Evolutionary conservation across 164 flowering plant species (phyloP), one percentile per base, ranked within the genome.

Genomic region (Macadamia integrifolia): DNA sequence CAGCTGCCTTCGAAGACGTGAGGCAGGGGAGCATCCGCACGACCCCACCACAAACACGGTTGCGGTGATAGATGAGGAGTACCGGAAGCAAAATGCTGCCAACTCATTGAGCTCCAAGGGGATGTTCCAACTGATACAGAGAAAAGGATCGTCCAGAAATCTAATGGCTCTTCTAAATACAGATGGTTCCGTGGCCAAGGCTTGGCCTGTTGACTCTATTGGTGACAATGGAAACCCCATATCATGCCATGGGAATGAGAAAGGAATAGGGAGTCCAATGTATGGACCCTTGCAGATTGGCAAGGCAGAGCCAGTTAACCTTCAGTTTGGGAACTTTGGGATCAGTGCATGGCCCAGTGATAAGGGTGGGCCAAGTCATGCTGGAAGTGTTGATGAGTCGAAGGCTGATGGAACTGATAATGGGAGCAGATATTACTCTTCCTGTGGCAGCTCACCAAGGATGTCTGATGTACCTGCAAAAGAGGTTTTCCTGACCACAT

Each of bases 391-490:
- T 55, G 93, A 88, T 72, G 97, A 83, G 63, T 85, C 88, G 5
- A 83, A 76, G 67, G 85, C 72, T 43, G 94, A 89, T 56, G 82
- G 78, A 48, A 82, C 86, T 57, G 97, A 91, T 58, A 80, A 77
- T 74, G 90, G 94, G n/a, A 91, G 97, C 61, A 85, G 78, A 80
- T 81, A 89, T 70, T 74, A 75, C 66, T 91, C 95, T 64, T 91
- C 97, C 32, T 88, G 93, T 71, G 88, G 97, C 80, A 91, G 97
- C 74, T 89, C 97, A 0, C 97, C 97, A 6, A 82, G 88, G 79
- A 78, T 82, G 72, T 85, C 93, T 55, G 93, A 91, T 62, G 93
- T 87, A 64, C 84, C 79, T 75, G 71, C 91, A 23, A 91, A 89
- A 67, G 95, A 91, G 93, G 97, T 91, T 85, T 10, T 9, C 7